phyloP scores from a whole-genome alignment of 331 rosid species.

The Ulmus americana region DNA sequence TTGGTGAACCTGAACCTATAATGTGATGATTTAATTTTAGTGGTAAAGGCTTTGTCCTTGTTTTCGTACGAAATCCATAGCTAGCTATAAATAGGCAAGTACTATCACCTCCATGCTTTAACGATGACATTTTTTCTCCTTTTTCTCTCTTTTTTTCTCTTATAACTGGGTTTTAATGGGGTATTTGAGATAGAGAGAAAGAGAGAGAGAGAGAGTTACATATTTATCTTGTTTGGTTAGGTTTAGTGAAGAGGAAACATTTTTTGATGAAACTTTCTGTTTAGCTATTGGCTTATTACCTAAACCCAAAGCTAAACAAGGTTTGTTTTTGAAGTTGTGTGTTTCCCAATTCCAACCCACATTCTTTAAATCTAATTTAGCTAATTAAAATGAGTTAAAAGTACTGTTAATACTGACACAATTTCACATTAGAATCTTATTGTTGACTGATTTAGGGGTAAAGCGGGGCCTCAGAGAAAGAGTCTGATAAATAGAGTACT shows the following conservation, averaged over 20 bases:
- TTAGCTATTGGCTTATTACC: too few species aligned
- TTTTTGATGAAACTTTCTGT: too few species aligned
- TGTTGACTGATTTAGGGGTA: slow-evolving; percentile 12
- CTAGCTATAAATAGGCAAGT: not conserved
- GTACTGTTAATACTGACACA: slow-evolving; percentile 10
- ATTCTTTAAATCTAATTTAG: not conserved
- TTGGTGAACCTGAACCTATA: not conserved
- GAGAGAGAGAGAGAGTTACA: not conserved
- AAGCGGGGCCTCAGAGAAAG: slow-evolving; percentile 24
- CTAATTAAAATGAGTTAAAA: not conserved
- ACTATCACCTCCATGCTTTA: not conserved
- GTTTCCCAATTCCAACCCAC: too few species aligned
- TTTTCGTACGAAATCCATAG: not conserved
- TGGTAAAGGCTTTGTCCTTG: not conserved
- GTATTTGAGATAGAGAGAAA: not conserved
- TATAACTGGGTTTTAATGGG: not conserved
- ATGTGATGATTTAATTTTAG: not conserved
- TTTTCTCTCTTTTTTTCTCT: not conserved
- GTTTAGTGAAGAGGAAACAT: not conserved
- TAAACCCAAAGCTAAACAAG: too few species aligned
- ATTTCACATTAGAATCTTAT: slow-evolving; percentile 26
- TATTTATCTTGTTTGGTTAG: not conserved
- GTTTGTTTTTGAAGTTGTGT: too few species aligned
- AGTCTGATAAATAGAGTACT: slow-evolving; percentile 7
- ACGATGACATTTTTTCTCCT: not conserved